phyloP scores from a whole-genome alignment of 352 stramenopile genomes.

The Pythium dissotocum region DNA sequence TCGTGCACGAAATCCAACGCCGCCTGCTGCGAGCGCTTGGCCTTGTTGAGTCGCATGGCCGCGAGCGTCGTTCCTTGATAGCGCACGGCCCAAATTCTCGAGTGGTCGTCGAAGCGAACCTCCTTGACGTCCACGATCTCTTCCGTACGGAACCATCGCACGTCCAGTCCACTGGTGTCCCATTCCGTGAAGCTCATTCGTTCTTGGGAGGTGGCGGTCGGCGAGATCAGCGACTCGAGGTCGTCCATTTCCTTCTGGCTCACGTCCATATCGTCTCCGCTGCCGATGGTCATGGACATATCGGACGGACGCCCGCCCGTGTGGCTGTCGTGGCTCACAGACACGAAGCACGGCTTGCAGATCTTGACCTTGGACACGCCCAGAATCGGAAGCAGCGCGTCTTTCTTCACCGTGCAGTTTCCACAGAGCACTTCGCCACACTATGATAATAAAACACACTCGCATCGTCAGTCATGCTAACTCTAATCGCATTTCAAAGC shows the following conservation, averaged over 20 bases:
- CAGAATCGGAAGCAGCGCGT: constrained; percentile 9
- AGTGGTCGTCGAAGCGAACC: constrained; percentile 9
- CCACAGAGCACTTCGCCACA: constrained; percentile 23
- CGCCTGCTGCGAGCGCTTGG: constrained; percentile 7
- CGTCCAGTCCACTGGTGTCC: constrained; percentile 9
- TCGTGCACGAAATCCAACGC: constrained; percentile 30
- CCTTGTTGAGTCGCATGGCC: constrained; percentile 17
- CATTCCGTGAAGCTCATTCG: constrained; percentile 6
- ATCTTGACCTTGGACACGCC: constrained; percentile 23
- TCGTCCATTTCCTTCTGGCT: constrained; percentile 23
- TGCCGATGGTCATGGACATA: constrained; percentile 10
- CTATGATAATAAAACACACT: background rate
- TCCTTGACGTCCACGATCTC: constrained; percentile 9
- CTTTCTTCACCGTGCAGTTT: constrained; percentile 23
- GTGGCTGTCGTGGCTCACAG: background rate
- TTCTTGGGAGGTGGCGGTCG: constrained; percentile 3
- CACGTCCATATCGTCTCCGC: constrained; percentile 11
- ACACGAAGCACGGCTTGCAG: constrained; percentile 19
- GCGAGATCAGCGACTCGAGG: constrained; percentile 25
- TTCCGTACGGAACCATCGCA: constrained; percentile 11
- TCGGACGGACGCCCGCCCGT: background rate
- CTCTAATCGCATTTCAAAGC: too few relatives aligned
- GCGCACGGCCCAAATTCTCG: constrained; percentile 19
- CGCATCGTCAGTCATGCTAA: background rate
- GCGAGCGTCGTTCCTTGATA: constrained; percentile 6